Evolutionary conservation across 768 basidiomycete genomes (phyloP), one percentile per base, ranked within the genome.

Genomic region (Leccinellum luteum): DNA sequence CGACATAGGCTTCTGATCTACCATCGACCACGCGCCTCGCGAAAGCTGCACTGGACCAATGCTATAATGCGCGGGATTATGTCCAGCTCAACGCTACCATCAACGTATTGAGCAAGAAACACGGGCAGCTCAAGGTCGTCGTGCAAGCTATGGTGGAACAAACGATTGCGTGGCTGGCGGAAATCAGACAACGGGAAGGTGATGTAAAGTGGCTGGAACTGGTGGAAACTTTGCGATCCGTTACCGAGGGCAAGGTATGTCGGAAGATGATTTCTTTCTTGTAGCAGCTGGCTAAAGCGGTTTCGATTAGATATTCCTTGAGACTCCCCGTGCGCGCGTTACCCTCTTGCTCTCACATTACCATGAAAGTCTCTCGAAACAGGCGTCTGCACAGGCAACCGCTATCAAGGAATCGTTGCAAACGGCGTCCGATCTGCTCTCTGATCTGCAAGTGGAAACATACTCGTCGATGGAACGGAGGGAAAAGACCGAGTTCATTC

Each of bases 391-490:
- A 10, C 69, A 73, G 21, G 64, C 77, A 27, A 51, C 73, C 0
- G 54, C 68, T 8, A 60, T 69, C 19, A 90, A 89, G 63, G 89
- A 91, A 64, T 84, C 87, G 43, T 75, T 93, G 38, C 85, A 90
- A 65, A 89, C 86, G 0, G 94, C 97, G 6, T 94, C 92, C 0
- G 97, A 98, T 61, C 77, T 98, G 28, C 80, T 98, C 59, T 89
- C 89, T 23, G 97, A 99, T 57, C 84, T 99, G 3, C 95, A 98
- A 76, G 95, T 99, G 38, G 97, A 99, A 75, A 98, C 97, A 2
- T 99, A 98, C 71, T 98, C 95, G 14, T 94, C 92, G 6, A 98
- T 99, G 97, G 93, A 98, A 62, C 86, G 94, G 58, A 78, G 90
- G 68, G 97, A 99, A 74, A 99, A 99, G 81, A 97, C 94, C 4